Evolutionary conservation across 2,329 filamentous ascomycete species (phyloP).

Genomic region (Coleophoma eucalyptorum): DNA sequence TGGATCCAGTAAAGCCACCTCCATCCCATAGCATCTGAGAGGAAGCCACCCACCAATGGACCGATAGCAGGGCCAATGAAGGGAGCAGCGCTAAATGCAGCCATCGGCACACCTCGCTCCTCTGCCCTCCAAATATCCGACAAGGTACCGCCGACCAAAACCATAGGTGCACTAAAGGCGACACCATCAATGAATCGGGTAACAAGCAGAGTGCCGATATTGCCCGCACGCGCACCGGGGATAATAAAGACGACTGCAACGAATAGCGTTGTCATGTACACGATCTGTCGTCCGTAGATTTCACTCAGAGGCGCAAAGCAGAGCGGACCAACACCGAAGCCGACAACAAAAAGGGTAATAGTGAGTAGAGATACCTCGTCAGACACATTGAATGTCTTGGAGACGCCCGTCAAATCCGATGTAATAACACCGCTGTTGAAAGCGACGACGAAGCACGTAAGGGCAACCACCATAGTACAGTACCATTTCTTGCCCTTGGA

Average conservation of each 20-base stretch:
- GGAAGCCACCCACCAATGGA: conserved; percentile 61
- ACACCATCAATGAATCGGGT: neutral
- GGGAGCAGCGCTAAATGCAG: conserved; percentile 56
- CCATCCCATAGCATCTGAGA: conserved; percentile 69
- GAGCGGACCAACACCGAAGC: conserved; percentile 73
- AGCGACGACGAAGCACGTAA: neutral
- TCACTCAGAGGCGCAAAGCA: conserved; percentile 73
- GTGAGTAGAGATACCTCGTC: conserved; percentile 67
- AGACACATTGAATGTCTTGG: conserved; percentile 61
- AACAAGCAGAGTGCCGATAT: neutral
- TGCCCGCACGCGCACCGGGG: neutral
- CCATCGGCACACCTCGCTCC: conserved; percentile 55
- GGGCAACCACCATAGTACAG: neutral
- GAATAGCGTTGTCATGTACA: conserved; percentile 44
- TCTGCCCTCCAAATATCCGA: conserved; percentile 54
- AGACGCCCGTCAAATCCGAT: conserved; percentile 40
- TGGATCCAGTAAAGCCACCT: conserved; percentile 87
- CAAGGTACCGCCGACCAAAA: conserved; percentile 28
- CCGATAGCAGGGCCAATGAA: conserved; percentile 49
- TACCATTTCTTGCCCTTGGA: neutral
- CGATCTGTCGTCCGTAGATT: conserved; percentile 63
- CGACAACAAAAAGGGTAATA: conserved; percentile 72
- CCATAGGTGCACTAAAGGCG: neutral
- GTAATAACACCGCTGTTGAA: neutral
- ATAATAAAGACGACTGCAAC: neutral